Evolutionary conservation across 441 rosid genomes (phyloP).

Genomic region (Aleurites moluccanus): DNA sequence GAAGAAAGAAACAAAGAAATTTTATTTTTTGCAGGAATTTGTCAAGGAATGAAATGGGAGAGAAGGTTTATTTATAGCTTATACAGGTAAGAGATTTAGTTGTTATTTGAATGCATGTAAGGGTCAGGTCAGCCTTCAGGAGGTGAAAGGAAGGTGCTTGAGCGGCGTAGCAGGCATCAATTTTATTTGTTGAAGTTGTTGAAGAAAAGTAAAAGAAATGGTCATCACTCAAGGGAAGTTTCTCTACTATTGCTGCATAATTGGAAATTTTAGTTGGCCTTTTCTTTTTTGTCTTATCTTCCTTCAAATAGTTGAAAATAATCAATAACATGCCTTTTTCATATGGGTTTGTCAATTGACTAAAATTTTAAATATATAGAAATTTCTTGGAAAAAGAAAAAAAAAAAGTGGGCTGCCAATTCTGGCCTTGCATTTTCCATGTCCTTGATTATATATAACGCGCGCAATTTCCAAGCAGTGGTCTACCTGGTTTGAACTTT

Average conservation of each 20-base stretch:
- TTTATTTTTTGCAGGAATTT: background rate
- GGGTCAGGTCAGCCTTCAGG: conserved; percentile 16
- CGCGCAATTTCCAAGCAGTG: background rate
- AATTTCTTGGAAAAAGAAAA: background rate
- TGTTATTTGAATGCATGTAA: conserved; percentile 1
- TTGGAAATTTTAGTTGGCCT: background rate
- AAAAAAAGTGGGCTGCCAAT: background rate
- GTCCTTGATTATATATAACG: background rate
- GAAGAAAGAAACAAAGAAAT: background rate
- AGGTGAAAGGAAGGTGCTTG: conserved; percentile 23
- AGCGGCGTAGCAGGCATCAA: conserved; percentile 1
- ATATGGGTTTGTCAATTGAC: background rate
- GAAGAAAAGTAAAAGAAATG: background rate
- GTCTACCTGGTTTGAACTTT: background rate
- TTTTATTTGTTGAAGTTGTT: background rate
- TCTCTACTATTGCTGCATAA: conserved; percentile 14
- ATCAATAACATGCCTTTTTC: background rate
- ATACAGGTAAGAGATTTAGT: background rate
- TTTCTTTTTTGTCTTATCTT: background rate
- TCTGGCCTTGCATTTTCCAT: conserved; percentile 9
- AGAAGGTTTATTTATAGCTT: conserved; percentile 10
- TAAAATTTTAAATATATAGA: background rate
- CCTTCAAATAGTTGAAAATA: background rate
- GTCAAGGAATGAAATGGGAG: background rate
- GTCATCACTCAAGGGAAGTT: conserved; percentile 14